Base-by-base conservation (phyloP, 139 green algal species). In the Picocystis salinarum region DNA sequence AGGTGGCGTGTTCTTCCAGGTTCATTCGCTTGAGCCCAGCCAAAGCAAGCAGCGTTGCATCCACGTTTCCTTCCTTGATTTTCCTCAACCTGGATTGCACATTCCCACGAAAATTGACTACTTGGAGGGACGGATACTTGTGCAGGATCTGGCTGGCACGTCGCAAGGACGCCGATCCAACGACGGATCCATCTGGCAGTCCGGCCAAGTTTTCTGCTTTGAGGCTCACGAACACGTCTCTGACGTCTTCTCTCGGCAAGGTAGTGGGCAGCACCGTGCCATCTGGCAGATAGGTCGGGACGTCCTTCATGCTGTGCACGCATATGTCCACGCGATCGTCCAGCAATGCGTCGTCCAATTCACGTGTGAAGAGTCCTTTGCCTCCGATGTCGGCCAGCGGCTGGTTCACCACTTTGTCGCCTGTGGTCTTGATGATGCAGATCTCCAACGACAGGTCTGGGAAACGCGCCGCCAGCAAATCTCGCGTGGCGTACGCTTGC, bases 241-340 rank as follows among this genome's bases (percentile, higher is more conserved):
- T 65, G 39, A 93, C 79, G 53, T 99, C 89, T 66, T 99, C 89
- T 24, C 89, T 68, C 1, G 78, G 76, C 34, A 99, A 71, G 69
- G 94, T 97, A 82, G 87, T 96, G 4, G 89, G 83, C 52, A 99
- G 67, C 12, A 96, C 67, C 24, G 73, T 94, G 39, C 83, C 85
- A 34, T 74, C 64, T 10, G 89, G 83, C 41, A 99, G 63, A 66
- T 96, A 99, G 3, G 89, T 99, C 6, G 89, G 89, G 34, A 99
- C 89, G 58, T 99, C 89, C 76, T 99, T 99, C 88, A 99, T 96
- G 33, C 87, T 96, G 67, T 99, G 89, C 33, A 99, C 89, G 3
- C 83, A 87, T 40, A 99, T 96, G 68, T 99, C 88, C 18, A 96
- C 79, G 44, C 75, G 70, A 18, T 77, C 76, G 33, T 80, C 72